Base-by-base conservation (phyloP, 495 filamentous ascomycete genomes). In the Lasiosphaeriaceae sp. region DNA sequence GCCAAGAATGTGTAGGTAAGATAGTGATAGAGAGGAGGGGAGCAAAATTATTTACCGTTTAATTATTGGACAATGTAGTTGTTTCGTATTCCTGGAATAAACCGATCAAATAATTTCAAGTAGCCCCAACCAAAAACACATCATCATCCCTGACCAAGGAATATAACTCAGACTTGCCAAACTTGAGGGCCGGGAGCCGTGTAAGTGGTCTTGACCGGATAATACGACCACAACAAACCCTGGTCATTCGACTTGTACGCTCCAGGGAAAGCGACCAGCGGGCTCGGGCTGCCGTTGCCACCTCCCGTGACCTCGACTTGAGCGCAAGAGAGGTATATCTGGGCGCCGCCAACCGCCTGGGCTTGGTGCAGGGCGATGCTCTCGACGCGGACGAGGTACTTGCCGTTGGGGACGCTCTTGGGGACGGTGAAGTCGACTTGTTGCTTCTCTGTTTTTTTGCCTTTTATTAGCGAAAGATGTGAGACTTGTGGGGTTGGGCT, bases 301-400 rank as follows among this genome's bases (percentile, higher is more conserved):
- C 72, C 69, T 29, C 76, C 74, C 1, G 70, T 71, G 12, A 81
- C 69, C 24, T 75, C 74, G 37, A 81, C 76, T 20, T 71, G 69
- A 1, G 66, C 69, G 55, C 71, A 74, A 41, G 62, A 62, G 31
- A 72, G 68, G 54, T 79, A 79, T 49, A 80, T 74, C 59, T 82
- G 77, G n/a, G 79, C 79, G 29, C 76, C 76, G 2, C 71, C 72
- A 6, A 51, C 49, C 11, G 39, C 56, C 22, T 69, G 58, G 2
- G 78, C 77, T 4, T 60, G 60, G 59, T 79, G 77, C 14, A 80
- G 71, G 7, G 78, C 77, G 44, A 79, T 77, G 11, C 78, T 56
- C 63, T 81, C 78, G 26, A 76, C 75, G 1, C 78, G 74, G 44
- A 81, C 69, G 8, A 81, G 67, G 55, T 82, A 77, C 48, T 79